A percentile compares a stretch with the other conserved stretches of the same genome.
Evolutionary conservation across 495 filamentous ascomycete species (phyloP).

Genomic region (Penicillium silybi): DNA sequence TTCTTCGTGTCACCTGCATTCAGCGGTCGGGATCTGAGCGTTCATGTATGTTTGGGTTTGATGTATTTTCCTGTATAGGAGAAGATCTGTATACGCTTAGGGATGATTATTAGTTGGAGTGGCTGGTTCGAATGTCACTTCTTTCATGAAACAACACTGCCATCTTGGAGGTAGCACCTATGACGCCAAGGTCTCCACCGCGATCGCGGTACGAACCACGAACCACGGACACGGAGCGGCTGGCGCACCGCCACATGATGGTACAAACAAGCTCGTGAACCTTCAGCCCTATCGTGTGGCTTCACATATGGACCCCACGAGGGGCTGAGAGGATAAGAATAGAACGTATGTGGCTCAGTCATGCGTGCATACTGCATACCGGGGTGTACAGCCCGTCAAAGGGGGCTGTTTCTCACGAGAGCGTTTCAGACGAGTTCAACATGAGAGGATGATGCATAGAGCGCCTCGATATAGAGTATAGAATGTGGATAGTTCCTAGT

Average conservation of each 20-base stretch:
- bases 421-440: neutral
- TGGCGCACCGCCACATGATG: neutral
- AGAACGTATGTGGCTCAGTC: neutral
- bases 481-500: neutral
- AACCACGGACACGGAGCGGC: neutral
- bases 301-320: slow-evolving; percentile 4
- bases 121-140: neutral
- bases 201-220: neutral
- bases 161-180: neutral
- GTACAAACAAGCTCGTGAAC: slow-evolving; percentile 10
- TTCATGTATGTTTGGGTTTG: neutral
- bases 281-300: slow-evolving; percentile 14
- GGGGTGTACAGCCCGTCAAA: neutral
- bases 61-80: neutral
- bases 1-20: neutral
- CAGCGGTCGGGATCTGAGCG: neutral
- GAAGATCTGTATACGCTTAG: neutral
- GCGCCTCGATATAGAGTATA: neutral
- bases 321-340: slow-evolving; percentile 5
- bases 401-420: neutral
- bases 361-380: neutral
- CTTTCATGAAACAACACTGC: neutral
- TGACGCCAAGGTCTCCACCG: neutral
- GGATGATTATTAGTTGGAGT: neutral
- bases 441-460: neutral